A percentile compares a stretch with the other conserved stretches of the same genome.
Conservation (phyloP, 2,329 filamentous ascomycete species). For the Amauroascus niger region DNA sequence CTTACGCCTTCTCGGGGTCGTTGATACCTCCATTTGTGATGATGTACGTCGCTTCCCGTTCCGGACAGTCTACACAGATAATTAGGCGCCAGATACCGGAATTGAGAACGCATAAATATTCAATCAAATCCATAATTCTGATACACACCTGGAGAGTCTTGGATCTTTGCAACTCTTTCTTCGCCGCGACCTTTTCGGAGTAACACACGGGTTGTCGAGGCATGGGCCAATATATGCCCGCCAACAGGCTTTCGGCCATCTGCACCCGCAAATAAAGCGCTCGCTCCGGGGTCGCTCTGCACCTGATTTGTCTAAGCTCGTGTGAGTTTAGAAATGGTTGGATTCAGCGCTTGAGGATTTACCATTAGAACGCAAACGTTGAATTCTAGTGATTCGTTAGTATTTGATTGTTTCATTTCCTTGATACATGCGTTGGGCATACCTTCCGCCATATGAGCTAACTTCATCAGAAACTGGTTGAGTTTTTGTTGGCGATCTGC, state of each 20-base stretch:
- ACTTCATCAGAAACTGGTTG: constrained; percentile 53
- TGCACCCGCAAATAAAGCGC: constrained; percentile 55
- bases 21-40: constrained; percentile 61
- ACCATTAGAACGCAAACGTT: constrained; percentile 57
- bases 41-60: constrained; percentile 59
- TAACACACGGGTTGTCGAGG: constrained; percentile 56
- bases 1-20: constrained; percentile 52
- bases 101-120: neutral
- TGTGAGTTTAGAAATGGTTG: neutral
- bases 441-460: constrained; percentile 57
- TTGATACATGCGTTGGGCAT: constrained; percentile 13
- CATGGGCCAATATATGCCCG: constrained; percentile 60
- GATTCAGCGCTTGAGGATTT: constrained; percentile 12
- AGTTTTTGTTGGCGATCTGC: constrained; percentile 60
- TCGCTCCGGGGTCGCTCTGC: constrained; percentile 60
- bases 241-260: constrained; percentile 59
- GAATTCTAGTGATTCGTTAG: constrained; percentile 44
- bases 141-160: constrained; percentile 53
- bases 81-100: constrained; percentile 8
- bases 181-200: constrained; percentile 60
- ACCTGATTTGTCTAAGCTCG: constrained; percentile 55
- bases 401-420: neutral
- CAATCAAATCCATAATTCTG: neutral
- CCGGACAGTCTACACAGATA: constrained; percentile 49
- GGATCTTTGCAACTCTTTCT: constrained; percentile 59